Base-by-base conservation (phyloP, 192 early-diverging fungal species). In the Entomortierella chlamydospora region DNA sequence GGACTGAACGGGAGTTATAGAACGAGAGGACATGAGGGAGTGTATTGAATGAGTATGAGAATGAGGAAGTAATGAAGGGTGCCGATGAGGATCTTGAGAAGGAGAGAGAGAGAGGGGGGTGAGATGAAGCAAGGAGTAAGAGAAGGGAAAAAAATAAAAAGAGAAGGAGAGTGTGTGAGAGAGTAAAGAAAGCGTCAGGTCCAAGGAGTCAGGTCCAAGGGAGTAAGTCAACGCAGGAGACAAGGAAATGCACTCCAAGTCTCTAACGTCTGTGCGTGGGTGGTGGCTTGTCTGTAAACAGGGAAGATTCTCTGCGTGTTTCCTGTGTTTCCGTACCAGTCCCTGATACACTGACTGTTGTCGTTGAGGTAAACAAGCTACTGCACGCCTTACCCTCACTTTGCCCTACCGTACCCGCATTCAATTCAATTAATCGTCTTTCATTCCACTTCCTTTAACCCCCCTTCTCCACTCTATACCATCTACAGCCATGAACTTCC, bases 401-500 rank as follows among this genome's bases (percentile, higher is more conserved):
- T 47, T 22, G 29, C 29, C 28, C 54, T 18, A 58, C 57, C 45
- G 10, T 37, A 37, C 34, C 26, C 28, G n/a, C 59, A 61, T 29
- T 26, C 34, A n/a, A 11, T 23, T 57, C 37, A 37, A 37, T 37
- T 37, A 7, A 37, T 37, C 34, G 10, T 37, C 55, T 25, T 41
- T 30, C 33, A 6, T 43, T 47, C 43, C 31, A 64, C 72, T 31
- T 34, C 55, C 72, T 37, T 30, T 30, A 45, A 22, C 30, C 59
- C 30, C 59, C 25, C 61, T 47, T 47, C 62, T 57, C 72, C 57
- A 62, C 59, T 29, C 56, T 39, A 49, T 54, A 56, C 17, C 15
- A 49, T 42, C 25, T 29, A 54, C 56, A 37, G 53, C 33, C 63
- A 79, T 79, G 67, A 65, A 61, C 62, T 79, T 79, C 63, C 61